A percentile compares a stretch with the other conserved stretches of the same genome.
phyloP scores from a whole-genome alignment of 129 eudicot genomes.

The Ambrosia artemisiifolia region DNA sequence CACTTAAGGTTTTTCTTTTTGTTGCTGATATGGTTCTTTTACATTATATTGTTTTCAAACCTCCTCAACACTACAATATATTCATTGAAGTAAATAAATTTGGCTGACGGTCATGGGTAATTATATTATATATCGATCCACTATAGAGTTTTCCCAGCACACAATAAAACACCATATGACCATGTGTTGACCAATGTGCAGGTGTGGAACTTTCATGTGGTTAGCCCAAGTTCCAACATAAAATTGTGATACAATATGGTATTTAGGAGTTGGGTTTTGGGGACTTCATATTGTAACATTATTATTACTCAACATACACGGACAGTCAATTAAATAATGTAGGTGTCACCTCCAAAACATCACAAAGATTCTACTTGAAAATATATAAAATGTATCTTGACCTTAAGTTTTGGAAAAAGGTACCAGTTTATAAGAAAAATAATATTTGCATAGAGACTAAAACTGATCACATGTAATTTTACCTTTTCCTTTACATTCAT shows the following conservation, averaged over 20 bases:
- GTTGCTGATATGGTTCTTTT: conserved; percentile 12
- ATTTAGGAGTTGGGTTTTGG: conserved; percentile 4
- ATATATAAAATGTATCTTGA: background rate
- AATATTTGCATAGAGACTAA: background rate
- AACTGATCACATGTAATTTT: background rate
- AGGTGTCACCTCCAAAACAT: conserved; percentile 1
- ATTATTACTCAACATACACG: background rate
- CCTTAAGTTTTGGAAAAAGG: background rate
- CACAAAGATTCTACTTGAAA: conserved; percentile 4
- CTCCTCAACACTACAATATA: background rate
- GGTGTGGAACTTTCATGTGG: background rate
- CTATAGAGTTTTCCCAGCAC: background rate
- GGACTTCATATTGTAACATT: background rate
- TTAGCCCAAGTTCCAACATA: too few species aligned
- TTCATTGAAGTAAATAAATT: background rate
- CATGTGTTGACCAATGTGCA: background rate
- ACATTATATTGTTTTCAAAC: background rate
- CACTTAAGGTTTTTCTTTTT: conserved; percentile 70
- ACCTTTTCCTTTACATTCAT: conserved; percentile 6
- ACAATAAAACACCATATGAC: background rate
- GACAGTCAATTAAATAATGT: background rate
- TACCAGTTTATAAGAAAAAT: conserved; percentile 3
- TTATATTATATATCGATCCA: background rate
- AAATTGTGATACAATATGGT: background rate
- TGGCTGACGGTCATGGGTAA: background rate